Conservation (phyloP, 2,329 filamentous ascomycete genomes). For the Fusarium phyllophilum region DNA sequence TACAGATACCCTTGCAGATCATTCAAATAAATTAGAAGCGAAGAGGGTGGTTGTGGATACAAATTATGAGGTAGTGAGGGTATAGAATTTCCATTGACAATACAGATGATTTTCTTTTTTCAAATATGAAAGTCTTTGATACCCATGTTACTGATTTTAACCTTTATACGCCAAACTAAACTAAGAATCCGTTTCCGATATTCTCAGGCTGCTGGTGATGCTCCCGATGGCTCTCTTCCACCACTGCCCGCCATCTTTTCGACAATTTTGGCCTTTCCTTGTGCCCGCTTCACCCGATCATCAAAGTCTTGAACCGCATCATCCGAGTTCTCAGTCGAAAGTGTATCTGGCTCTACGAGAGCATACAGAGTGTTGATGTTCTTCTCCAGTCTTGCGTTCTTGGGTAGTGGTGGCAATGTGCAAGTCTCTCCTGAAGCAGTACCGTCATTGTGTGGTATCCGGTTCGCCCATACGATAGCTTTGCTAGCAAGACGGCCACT, state of each 20-base stretch:
- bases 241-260: slow-evolving; percentile 69
- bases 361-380: slow-evolving; percentile 81
- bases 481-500: slow-evolving; percentile 82
- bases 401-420: slow-evolving; percentile 56
- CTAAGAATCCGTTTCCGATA: background rate
- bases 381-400: slow-evolving; percentile 75
- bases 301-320: slow-evolving; percentile 93
- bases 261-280: slow-evolving; percentile 85
- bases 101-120: slow-evolving; percentile 43
- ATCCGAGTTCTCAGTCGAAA: slow-evolving; percentile 85
- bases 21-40: slow-evolving; percentile 59
- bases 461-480: slow-evolving; percentile 84
- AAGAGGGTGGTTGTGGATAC: slow-evolving; percentile 44
- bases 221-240: slow-evolving; percentile 30
- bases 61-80: slow-evolving; percentile 42
- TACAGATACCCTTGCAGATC: slow-evolving; percentile 71
- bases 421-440: slow-evolving; percentile 4
- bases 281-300: slow-evolving; percentile 83
- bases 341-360: slow-evolving; percentile 79
- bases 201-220: slow-evolving; percentile 2
- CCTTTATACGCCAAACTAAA: slow-evolving; percentile 7
- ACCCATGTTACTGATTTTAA: background rate
- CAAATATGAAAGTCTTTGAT: background rate
- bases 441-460: slow-evolving; percentile 56
- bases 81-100: slow-evolving; percentile 47